phyloP scores from a whole-genome alignment of 305 asterid species.

The Plantago lanceolata region DNA sequence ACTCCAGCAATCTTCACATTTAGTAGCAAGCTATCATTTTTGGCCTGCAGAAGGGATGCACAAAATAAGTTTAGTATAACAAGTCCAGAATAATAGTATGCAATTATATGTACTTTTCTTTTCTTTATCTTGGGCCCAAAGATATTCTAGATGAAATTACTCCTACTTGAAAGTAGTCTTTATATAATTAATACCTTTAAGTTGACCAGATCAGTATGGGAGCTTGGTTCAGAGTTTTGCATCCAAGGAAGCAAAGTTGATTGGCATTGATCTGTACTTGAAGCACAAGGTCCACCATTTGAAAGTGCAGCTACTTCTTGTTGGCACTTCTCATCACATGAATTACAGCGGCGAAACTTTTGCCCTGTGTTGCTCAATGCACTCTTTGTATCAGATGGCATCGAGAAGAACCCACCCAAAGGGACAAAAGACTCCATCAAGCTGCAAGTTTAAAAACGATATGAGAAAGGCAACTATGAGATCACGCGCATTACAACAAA shows the following conservation, averaged over 20 bases:
- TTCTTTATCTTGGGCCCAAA: no score
- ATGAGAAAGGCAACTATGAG: constrained; percentile 16
- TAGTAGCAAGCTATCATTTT: constrained; percentile 53
- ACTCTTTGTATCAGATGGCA: constrained; percentile 47
- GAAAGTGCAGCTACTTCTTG: constrained; percentile 55
- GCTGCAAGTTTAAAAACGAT: constrained; percentile 39
- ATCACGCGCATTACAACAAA: constrained; percentile 7
- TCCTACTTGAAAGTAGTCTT: background rate
- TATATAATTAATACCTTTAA: constrained; percentile 43
- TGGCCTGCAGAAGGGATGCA: constrained; percentile 66
- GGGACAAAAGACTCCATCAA: constrained; percentile 98
- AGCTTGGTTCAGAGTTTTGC: constrained; percentile 34
- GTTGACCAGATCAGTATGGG: constrained; percentile 25
- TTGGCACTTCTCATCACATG: constrained; percentile 64
- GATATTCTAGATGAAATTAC: background rate
- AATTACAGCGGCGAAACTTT: constrained; percentile 39
- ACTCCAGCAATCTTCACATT: constrained; percentile 41
- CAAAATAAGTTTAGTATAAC: constrained; percentile 6
- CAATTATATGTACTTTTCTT: no score
- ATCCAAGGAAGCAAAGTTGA: constrained; percentile 52
- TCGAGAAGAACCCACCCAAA: constrained; percentile 85
- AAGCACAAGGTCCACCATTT: constrained; percentile 29
- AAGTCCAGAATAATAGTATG: background rate
- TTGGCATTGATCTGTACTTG: constrained; percentile 33
- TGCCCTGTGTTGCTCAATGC: constrained; percentile 38